These are phyloP conservation scores for Senna tora DNA, from an alignment of 306 rosid species.

Conservation along the genomic window DNA sequence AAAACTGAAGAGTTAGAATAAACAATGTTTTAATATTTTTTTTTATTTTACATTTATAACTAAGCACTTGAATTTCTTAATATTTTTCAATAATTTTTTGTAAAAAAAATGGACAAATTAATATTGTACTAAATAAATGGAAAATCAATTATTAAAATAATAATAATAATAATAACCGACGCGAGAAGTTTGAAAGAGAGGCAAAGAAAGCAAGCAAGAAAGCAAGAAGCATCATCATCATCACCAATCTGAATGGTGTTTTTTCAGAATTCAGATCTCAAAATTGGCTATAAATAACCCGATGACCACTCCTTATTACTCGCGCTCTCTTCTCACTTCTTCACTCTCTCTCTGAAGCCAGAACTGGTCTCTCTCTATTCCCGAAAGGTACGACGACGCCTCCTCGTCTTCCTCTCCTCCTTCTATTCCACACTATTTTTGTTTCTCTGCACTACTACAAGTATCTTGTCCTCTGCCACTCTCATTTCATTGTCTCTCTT, in stretches of 20 bases:
- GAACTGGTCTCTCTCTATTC: conserved; percentile 45
- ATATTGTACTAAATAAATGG: no score
- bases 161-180: no score
- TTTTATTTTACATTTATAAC: no score
- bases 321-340: conserved; percentile 49
- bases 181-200: neutral
- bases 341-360: conserved; percentile 36
- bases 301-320: neutral
- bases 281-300: conserved; percentile 53
- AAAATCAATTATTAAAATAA: no score
- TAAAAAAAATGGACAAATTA: no score
- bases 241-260: no score
- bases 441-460: neutral
- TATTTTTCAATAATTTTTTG: no score
- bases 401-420: conserved; percentile 10
- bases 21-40: no score
- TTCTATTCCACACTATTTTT: neutral
- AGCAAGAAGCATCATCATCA: no score
- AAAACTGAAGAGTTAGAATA: no score
- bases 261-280: no score
- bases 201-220: neutral
- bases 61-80: no score
- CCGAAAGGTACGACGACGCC: conserved; percentile 43
- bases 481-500: neutral
- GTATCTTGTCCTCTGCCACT: neutral